Evolutionary conservation across 2,329 filamentous ascomycete genomes (phyloP).

Genomic region (Ascochyta rabiei): DNA sequence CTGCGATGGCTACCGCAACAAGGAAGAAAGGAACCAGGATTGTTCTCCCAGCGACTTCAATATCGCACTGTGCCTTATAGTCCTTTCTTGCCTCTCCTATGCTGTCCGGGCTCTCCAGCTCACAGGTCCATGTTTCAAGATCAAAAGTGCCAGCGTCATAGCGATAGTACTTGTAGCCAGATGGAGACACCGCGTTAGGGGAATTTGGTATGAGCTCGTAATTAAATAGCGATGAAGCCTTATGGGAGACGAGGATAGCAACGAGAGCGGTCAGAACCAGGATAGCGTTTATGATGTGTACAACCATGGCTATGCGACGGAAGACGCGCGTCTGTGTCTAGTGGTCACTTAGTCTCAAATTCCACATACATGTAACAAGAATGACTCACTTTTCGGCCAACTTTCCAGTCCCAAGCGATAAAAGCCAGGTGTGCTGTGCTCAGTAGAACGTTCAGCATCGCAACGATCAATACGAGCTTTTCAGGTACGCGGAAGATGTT

Average conservation of each 20-base stretch:
- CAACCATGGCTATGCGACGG: slow-evolving; percentile 42
- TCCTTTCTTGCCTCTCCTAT: slow-evolving; percentile 36
- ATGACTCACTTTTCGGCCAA: slow-evolving; percentile 5
- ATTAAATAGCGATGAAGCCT: slow-evolving; percentile 36
- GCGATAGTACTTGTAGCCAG: slow-evolving; percentile 24
- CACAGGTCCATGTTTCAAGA: slow-evolving; percentile 45
- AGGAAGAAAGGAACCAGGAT: slow-evolving; percentile 42
- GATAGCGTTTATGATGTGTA: slow-evolving; percentile 39
- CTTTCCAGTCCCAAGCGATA: slow-evolving; percentile 11
- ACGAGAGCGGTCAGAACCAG: slow-evolving; percentile 41
- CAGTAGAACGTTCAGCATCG: slow-evolving; percentile 6
- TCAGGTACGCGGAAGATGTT: slow-evolving; percentile 33
- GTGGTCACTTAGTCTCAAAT: not conserved
- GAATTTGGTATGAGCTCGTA: slow-evolving; percentile 28
- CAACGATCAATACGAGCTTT: slow-evolving; percentile 8
- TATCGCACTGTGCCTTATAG: slow-evolving; percentile 35
- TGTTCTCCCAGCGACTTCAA: slow-evolving; percentile 37
- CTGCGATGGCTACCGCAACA: slow-evolving; percentile 25
- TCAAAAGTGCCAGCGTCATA: slow-evolving; percentile 46
- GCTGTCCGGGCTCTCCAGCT: slow-evolving; percentile 30
- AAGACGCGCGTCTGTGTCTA: slow-evolving; percentile 41
- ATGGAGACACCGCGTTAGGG: slow-evolving; percentile 6
- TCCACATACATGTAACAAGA: too few species aligned
- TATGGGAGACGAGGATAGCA: slow-evolving; percentile 39
- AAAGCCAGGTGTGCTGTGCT: slow-evolving; percentile 5